A percentile compares a stretch with the other conserved stretches of the same genome.
These are phyloP conservation scores for Kwoniella dendrophila DNA, from an alignment of 768 basidiomycete genomes.

Conservation along the genomic window DNA sequence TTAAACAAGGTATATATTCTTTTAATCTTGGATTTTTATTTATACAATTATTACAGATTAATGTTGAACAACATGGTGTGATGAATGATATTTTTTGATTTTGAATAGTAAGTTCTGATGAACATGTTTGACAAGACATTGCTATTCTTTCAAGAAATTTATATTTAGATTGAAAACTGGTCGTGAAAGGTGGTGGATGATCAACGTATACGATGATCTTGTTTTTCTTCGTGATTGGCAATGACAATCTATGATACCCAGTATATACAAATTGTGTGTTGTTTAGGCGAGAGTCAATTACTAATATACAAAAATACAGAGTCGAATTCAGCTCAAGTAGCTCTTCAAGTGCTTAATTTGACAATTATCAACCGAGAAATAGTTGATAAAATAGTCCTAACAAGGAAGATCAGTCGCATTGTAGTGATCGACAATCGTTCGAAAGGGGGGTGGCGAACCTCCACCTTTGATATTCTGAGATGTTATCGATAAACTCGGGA, in stretches of 20 bases:
- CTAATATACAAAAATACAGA: too few relatives aligned
- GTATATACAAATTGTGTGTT: too few relatives aligned
- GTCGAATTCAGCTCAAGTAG: too few relatives aligned
- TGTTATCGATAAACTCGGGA: neutral
- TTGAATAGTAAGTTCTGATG: slow-evolving; percentile 28
- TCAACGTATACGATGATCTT: too few relatives aligned
- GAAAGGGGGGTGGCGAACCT: slow-evolving; percentile 18
- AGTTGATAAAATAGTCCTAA: neutral
- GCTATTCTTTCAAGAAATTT: too few relatives aligned
- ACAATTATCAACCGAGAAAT: too few relatives aligned
- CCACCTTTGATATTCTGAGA: slow-evolving; percentile 3
- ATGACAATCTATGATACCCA: too few relatives aligned
- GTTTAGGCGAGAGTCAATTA: too few relatives aligned
- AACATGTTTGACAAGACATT: slow-evolving; percentile 42
- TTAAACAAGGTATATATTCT: slow-evolving; percentile 48
- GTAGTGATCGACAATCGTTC: slow-evolving; percentile 10
- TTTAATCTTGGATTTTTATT: slow-evolving; percentile 45
- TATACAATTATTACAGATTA: slow-evolving; percentile 48
- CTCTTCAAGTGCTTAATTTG: too few relatives aligned
- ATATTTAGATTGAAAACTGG: too few relatives aligned
- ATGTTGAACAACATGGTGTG: slow-evolving; percentile 48
- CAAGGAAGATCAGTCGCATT: slow-evolving; percentile 11
- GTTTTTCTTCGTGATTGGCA: too few relatives aligned
- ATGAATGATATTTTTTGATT: slow-evolving; percentile 18
- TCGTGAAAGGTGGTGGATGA: too few relatives aligned